phyloP scores from a whole-genome alignment of 2,329 filamentous ascomycete species.

The Nemania abortiva region DNA sequence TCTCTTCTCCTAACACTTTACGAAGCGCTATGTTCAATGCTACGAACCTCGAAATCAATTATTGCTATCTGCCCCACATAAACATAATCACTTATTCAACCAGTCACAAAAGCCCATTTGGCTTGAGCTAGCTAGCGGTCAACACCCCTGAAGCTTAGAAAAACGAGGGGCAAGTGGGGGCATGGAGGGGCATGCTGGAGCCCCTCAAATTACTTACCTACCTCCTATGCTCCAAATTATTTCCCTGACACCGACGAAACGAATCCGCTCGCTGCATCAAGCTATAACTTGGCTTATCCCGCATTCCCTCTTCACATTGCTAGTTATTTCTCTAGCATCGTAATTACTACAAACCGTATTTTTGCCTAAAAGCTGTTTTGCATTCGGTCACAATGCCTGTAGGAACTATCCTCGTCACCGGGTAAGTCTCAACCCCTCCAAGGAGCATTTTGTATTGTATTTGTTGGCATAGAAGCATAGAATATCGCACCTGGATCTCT shows the following conservation, averaged over 20 bases:
- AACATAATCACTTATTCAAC: slow-evolving; percentile 3
- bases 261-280: slow-evolving; percentile 23
- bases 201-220: slow-evolving; percentile 31
- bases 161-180: slow-evolving; percentile 15
- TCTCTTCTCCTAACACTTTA: too few species aligned
- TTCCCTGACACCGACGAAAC: slow-evolving; percentile 16
- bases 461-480: neutral
- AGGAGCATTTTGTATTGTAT: neutral
- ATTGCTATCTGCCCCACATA: neutral
- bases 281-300: slow-evolving; percentile 9
- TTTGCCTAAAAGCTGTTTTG: slow-evolving; percentile 10
- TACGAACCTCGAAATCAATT: neutral
- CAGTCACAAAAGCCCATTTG: slow-evolving; percentile 14
- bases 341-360: neutral
- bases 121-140: slow-evolving; percentile 5
- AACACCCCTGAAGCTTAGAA: slow-evolving; percentile 10
- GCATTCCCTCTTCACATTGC: slow-evolving; percentile 2
- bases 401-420: slow-evolving; percentile 91
- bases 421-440: slow-evolving; percentile 68
- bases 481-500: neutral
- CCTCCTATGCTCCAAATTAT: slow-evolving; percentile 30
- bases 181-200: slow-evolving; percentile 12
- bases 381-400: slow-evolving; percentile 71
- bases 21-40: too few species aligned
- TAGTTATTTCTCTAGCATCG: slow-evolving; percentile 5